Evolutionary conservation across 2,329 filamentous ascomycete species (phyloP).

Genomic region (Drechslerella dactyloides): DNA sequence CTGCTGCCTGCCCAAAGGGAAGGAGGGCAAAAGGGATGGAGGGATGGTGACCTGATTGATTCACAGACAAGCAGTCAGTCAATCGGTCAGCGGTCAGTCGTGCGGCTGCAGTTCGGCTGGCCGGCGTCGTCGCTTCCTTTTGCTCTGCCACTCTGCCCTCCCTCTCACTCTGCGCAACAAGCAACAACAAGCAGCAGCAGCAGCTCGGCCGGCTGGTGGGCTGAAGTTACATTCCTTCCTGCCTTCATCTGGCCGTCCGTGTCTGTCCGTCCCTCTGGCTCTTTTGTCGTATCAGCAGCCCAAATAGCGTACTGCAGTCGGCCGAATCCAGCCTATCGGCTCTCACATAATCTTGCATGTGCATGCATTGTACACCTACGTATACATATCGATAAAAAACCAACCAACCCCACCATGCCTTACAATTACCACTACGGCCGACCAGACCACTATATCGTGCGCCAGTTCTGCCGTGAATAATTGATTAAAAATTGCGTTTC

Average conservation of each 20-base stretch:
- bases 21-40: background rate
- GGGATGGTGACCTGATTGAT: background rate
- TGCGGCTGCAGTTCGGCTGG: background rate
- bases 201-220: too few species aligned
- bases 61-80: background rate
- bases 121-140: background rate
- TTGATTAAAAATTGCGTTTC: too few species aligned
- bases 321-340: slow-evolving; percentile 38
- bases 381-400: slow-evolving; percentile 20
- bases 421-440: background rate
- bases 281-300: background rate
- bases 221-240: background rate
- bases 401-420: background rate
- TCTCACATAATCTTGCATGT: slow-evolving; percentile 50
- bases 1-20: background rate
- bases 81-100: background rate
- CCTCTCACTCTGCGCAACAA: too few species aligned
- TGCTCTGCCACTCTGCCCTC: background rate
- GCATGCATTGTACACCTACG: slow-evolving; percentile 37
- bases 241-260: too few species aligned
- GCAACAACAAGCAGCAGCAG: too few species aligned
- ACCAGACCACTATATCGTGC: slow-evolving; percentile 1
- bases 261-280: too few species aligned
- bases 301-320: slow-evolving; percentile 20
- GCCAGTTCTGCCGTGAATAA: too few species aligned